A percentile compares a stretch with the other conserved stretches of the same genome.
Conservation (phyloP, 2,329 filamentous ascomycete genomes). For the Colletotrichum agaves region DNA sequence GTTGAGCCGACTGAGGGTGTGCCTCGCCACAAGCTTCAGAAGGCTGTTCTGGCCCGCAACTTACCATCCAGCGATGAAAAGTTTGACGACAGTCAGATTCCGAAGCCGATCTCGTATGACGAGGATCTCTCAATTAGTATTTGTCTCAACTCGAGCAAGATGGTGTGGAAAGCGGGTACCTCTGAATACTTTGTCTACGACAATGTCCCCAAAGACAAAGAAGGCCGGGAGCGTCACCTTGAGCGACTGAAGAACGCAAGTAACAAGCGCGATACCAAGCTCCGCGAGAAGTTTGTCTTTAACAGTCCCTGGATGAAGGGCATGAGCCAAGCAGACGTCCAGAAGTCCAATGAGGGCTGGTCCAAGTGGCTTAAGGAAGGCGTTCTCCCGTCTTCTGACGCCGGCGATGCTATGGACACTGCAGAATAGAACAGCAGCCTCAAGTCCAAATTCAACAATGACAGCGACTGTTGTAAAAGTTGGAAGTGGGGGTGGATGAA, state of each 20-base stretch:
- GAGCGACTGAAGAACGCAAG: slow-evolving; percentile 62
- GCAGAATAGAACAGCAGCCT: slow-evolving; percentile 34
- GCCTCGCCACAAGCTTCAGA: slow-evolving; percentile 70
- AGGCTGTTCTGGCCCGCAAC: slow-evolving; percentile 77
- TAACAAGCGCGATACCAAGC: slow-evolving; percentile 74
- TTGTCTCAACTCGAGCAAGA: slow-evolving; percentile 81
- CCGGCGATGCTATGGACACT: slow-evolving; percentile 41
- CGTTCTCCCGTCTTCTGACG: slow-evolving; percentile 48
- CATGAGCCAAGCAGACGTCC: slow-evolving; percentile 79
- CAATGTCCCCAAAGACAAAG: slow-evolving; percentile 73
- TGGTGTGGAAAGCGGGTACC: slow-evolving; percentile 78
- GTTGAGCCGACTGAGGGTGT: slow-evolving; percentile 89
- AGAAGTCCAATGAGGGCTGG: slow-evolving; percentile 76
- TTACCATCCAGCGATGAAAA: slow-evolving; percentile 71
- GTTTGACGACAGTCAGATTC: slow-evolving; percentile 70
- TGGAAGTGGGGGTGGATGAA: neutral
- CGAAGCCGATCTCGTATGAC: slow-evolving; percentile 69
- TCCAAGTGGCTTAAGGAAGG: slow-evolving; percentile 65
- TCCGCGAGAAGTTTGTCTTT: slow-evolving; percentile 84
- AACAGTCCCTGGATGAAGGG: slow-evolving; percentile 85
- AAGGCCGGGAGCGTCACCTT: slow-evolving; percentile 64
- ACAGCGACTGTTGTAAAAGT: neutral
- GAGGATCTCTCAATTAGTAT: slow-evolving; percentile 79
- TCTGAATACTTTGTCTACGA: slow-evolving; percentile 80
- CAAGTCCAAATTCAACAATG: too few relatives aligned